Base-by-base conservation (phyloP, 768 basidiomycete genomes). In the Melanogaster broomeanus region DNA sequence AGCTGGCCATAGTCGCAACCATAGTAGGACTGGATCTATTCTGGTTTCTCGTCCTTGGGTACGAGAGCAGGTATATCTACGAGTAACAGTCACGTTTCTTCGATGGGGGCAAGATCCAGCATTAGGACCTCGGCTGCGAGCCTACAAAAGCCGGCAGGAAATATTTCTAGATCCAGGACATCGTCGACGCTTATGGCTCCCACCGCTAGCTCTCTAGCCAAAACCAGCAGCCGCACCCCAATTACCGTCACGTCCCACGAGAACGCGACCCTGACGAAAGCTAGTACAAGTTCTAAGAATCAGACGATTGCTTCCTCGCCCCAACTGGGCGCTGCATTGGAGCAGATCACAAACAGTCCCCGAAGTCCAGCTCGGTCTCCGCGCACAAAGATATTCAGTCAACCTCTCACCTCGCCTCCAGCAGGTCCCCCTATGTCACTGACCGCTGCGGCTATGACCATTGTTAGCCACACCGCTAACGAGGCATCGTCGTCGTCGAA, bases 151-250 rank as follows among this genome's bases (percentile, higher is more conserved):
- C 48, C 45, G 2, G n/a, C 22, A 37, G 13, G 33, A n/a, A 34
- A 39, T 33, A 57, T 62, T 33, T 57, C 59, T 2, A 53, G 64
- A 35, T 60, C 50, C 13, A 68, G 74, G 31, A 68, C 66, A 0
- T 69, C 70, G 7, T 80, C 82, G 3, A 78, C 84, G 33, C 72
- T 90, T 12, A 70, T 87, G 45, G 87, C 88, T 1, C 88, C 88
- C 0, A 90, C 88, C 1, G 88, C 85, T 2, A 88, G 87, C 59
- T 90, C 88, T 2, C 70, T 90, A 21, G 88, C 88, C 3, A 88
- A 83, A 72, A 73, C 64, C 21, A 71, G 54, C 33, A 48, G 35
- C 12, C 65, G 64, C 12, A 58, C 62, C 37, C 64, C 69, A 21
- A 58, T 59, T 35, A 49, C 68, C 9, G 37, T 45, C 21, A 31